These are phyloP conservation scores for Peltaster fructicola DNA, from an alignment of 2,329 filamentous ascomycete genomes.

Conservation along the genomic window DNA sequence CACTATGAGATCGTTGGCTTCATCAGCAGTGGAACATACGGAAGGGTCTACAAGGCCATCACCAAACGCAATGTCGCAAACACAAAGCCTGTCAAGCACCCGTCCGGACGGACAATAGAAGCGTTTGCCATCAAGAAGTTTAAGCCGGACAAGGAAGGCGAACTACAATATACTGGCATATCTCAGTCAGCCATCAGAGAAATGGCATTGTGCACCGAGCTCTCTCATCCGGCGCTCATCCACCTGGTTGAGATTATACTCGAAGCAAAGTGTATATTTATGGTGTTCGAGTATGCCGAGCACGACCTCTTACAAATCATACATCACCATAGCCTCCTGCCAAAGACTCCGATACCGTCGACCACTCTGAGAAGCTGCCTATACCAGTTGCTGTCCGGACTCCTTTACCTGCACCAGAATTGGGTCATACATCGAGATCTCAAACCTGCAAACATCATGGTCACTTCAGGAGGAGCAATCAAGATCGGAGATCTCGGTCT, in stretches of 20 bases:
- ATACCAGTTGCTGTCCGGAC: conserved; percentile 86
- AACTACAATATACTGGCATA: conserved; percentile 92
- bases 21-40: conserved; percentile 96
- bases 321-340: conserved; percentile 85
- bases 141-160: conserved; percentile 96
- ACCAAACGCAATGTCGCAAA: conserved; percentile 58
- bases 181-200: conserved; percentile 94
- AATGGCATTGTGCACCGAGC: conserved; percentile 90
- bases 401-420: conserved; percentile 86
- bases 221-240: conserved; percentile 78
- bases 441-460: conserved; percentile 98
- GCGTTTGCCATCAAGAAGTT: conserved; percentile 99
- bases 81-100: conserved; percentile 11
- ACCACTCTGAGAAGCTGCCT: conserved; percentile 83
- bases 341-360: conserved; percentile 73
- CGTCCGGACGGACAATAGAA: conserved; percentile 31
- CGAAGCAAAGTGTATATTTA: conserved; percentile 97
- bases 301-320: conserved; percentile 96
- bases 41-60: conserved; percentile 88
- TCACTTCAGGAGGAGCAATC: conserved; percentile 74
- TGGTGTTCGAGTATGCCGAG: conserved; percentile 98
- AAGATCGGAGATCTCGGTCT: conserved; percentile 91
- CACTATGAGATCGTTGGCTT: conserved; percentile 95
- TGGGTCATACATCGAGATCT: conserved; percentile 96
- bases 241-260: conserved; percentile 86